phyloP scores from a whole-genome alignment of 108 stramenopile species.

The Fistulifera pelliculosa region DNA sequence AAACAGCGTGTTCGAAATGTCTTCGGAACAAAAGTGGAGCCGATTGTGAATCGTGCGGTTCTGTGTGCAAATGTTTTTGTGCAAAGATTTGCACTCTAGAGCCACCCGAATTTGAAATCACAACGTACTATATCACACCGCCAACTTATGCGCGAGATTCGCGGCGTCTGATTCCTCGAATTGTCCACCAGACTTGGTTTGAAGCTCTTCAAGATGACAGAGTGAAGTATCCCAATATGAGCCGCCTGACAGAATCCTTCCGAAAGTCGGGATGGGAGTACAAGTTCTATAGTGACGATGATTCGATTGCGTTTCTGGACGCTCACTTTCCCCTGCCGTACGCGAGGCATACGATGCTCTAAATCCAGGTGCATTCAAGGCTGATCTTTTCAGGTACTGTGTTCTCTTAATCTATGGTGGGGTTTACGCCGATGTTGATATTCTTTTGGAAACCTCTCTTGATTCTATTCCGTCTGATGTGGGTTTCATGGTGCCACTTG shows the following conservation, averaged over 20 bases:
- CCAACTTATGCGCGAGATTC: conserved; percentile 56
- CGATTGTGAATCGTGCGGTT: conserved; percentile 31
- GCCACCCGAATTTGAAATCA: conserved; percentile 32
- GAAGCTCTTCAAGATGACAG: conserved; percentile 33
- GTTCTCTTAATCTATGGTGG: conserved; percentile 75
- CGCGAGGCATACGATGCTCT: conserved; percentile 63
- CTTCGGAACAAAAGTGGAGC: conserved; percentile 40
- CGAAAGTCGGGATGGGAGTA: conserved; percentile 72
- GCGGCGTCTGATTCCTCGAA: conserved; percentile 48
- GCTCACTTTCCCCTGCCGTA: conserved; percentile 70
- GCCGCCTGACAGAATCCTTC: conserved; percentile 64
- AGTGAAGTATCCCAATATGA: conserved; percentile 62
- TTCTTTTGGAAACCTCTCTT: conserved; percentile 67
- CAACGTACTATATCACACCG: conserved; percentile 36
- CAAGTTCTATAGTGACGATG: conserved; percentile 59
- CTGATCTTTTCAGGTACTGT: conserved; percentile 82
- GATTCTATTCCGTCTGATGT: conserved; percentile 65
- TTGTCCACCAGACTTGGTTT: conserved; percentile 70
- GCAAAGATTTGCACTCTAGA: conserved; percentile 37
- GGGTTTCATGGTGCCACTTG: conserved; percentile 75
- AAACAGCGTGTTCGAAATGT: conserved; percentile 34
- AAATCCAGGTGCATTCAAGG: conserved; percentile 65
- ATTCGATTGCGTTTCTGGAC: conserved; percentile 37
- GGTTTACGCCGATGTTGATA: conserved; percentile 76
- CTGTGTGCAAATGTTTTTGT: conserved; percentile 59